Conservation (phyloP, 176 grass and related monocot genomes). For the Oryza punctata region DNA sequence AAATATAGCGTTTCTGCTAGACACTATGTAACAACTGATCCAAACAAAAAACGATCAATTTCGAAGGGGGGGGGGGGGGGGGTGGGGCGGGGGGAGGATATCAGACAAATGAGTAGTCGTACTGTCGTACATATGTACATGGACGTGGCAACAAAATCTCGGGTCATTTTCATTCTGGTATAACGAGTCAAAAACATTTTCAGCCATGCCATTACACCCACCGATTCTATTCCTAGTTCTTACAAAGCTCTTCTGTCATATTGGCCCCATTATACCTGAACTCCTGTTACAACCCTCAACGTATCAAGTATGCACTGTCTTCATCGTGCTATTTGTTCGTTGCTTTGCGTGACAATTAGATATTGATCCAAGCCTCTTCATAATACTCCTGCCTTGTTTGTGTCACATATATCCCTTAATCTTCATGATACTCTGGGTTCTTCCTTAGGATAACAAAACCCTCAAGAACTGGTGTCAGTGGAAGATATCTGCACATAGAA, state of each 20-base stretch:
- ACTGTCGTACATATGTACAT: background rate
- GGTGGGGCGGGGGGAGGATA: too few relatives aligned
- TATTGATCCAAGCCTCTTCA: constrained; percentile 9
- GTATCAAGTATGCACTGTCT: background rate
- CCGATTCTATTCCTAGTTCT: background rate
- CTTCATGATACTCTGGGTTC: constrained; percentile 69
- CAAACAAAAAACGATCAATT: background rate
- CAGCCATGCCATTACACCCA: background rate
- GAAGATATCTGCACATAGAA: constrained; percentile 59
- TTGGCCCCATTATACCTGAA: background rate
- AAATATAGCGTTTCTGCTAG: background rate
- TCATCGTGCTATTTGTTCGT: background rate
- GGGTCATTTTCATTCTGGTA: background rate
- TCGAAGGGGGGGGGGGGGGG: too few relatives aligned
- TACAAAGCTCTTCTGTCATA: background rate
- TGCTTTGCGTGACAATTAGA: background rate
- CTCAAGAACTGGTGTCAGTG: constrained; percentile 55
- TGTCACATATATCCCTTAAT: background rate
- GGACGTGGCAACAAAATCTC: background rate
- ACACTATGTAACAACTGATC: background rate
- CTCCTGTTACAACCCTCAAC: background rate
- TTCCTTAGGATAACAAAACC: constrained; percentile 76
- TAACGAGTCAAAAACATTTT: background rate
- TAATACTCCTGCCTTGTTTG: background rate
- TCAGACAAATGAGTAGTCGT: too few relatives aligned